Base-by-base conservation (phyloP, 345 rosid species). In the Lepidium aucheri region DNA sequence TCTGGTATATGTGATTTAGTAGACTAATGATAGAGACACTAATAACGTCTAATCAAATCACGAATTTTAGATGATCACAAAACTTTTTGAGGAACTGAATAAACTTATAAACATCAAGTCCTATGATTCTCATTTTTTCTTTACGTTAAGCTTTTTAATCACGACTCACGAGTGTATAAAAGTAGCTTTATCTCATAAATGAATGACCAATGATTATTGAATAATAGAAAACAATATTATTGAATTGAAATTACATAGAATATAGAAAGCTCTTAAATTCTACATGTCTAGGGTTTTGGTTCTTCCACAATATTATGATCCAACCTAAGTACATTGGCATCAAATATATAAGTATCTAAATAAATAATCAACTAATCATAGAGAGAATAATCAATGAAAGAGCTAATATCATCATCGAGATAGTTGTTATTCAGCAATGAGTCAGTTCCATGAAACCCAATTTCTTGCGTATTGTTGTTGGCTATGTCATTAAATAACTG, bases 71-170 rank as follows among this genome's bases (percentile, higher is more conserved):
- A 53, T 50, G 34, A 50, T 49, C 5, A 0, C 34, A 17, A 35
- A 22, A 38, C 8, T 22, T 13, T 54, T 41, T 41, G 8, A 43
- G 41, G 44, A 54, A 45, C 46, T 44, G 38, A 44, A 67, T 9
- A 67, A 7, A 52, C 10, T 41, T 43, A 67, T 9, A 67, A 7
- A 52, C 10, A 51, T 43, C 53, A 54, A 54, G 69, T 62, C 55
- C 24, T 62, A 53, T 63, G 69, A 70, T 70, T 63, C 69, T 49
- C 68, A 53, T 70, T 17, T 14, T 53, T 53, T 70, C 75, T 71
- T 57, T 49, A 63, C 63, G 43, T 17, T 44, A 39, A 50, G 17
- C 35, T 61, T n/a, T 60, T 39, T 69, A 42, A 34, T 61, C 53
- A 61, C 16, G 55, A 38, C 24, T 70, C 17, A n/a, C n/a, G 51